Conservation (phyloP, 1,139 yeast species). For the Yamadazyma atmosphaerica region DNA sequence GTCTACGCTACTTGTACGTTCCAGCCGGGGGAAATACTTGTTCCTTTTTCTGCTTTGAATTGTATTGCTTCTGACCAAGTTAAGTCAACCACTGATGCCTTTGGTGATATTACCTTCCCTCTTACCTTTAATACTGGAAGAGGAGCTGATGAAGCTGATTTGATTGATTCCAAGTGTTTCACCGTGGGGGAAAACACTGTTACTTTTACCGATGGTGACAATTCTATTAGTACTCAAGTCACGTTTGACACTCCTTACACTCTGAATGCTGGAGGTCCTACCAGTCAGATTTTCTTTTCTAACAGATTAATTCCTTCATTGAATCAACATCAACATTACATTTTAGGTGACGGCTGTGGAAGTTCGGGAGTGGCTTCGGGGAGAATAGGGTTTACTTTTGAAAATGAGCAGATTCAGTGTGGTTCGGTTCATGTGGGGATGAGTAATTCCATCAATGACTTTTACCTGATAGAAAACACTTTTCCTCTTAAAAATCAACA, state of each 20-base stretch:
- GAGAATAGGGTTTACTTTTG: slow-evolving; percentile 20
- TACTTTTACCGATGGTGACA: slow-evolving; percentile 28
- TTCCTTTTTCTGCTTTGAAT: slow-evolving; percentile 22
- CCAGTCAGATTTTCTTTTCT: not conserved
- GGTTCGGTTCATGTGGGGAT: slow-evolving; percentile 20
- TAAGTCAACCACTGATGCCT: slow-evolving; percentile 13
- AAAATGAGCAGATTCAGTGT: slow-evolving; percentile 21
- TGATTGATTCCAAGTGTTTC: slow-evolving; percentile 20
- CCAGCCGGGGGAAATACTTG: slow-evolving; percentile 23
- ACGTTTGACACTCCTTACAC: slow-evolving; percentile 1
- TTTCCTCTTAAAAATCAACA: not conserved
- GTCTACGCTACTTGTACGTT: slow-evolving; percentile 29
- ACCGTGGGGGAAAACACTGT: slow-evolving; percentile 26
- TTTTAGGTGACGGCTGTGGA: slow-evolving; percentile 24
- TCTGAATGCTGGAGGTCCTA: not conserved
- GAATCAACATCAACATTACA: slow-evolving; percentile 16
- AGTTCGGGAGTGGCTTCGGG: slow-evolving; percentile 24
- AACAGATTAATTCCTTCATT: slow-evolving; percentile 19
- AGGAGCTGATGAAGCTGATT: slow-evolving; percentile 20
- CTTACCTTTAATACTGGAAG: slow-evolving; percentile 29
- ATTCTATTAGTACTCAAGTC: slow-evolving; percentile 19
- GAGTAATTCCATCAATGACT: slow-evolving; percentile 23
- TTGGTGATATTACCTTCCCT: slow-evolving; percentile 27
- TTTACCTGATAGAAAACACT: slow-evolving; percentile 17
- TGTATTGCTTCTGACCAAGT: slow-evolving; percentile 25